A percentile compares a stretch with the other conserved stretches of the same genome.
Conservation (phyloP, 202 grass and related monocot genomes). For the Panicum hallii region DNA sequence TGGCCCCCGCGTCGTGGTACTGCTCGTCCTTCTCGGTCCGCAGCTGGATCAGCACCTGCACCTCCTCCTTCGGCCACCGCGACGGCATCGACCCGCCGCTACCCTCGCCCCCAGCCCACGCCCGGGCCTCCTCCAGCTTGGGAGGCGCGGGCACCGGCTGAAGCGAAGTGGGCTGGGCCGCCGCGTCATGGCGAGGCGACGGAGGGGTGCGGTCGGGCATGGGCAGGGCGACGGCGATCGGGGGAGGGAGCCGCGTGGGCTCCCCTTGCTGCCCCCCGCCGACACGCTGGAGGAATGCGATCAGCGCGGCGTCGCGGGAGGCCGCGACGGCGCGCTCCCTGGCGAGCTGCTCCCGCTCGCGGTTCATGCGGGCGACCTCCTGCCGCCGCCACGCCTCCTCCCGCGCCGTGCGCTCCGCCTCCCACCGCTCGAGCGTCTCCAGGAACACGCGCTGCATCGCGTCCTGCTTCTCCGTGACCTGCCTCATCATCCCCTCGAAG, state of each 20-base stretch:
- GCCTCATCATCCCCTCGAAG: constrained; percentile 52
- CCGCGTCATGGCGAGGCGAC: constrained; percentile 25
- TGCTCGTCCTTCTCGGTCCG: constrained; percentile 44
- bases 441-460: constrained; percentile 49
- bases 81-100: constrained; percentile 25
- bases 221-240: background rate
- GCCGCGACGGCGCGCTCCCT: constrained; percentile 44
- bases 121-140: constrained; percentile 23
- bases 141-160: background rate
- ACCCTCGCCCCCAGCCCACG: constrained; percentile 32
- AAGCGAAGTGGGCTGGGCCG: constrained; percentile 3
- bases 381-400: constrained; percentile 51
- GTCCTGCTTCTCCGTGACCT: constrained; percentile 53
- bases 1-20: constrained; percentile 42
- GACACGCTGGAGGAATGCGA: constrained; percentile 50
- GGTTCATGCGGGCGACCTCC: constrained; percentile 43
- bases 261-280: background rate
- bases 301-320: constrained; percentile 44
- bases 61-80: constrained; percentile 60
- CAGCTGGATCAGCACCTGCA: constrained; percentile 57
- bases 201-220: constrained; percentile 8
- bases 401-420: constrained; percentile 34
- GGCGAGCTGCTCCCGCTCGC: constrained; percentile 44
- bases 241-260: background rate
- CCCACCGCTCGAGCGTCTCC: constrained; percentile 45